Evolutionary conservation across 345 rosid genomes (phyloP).

Genomic region (Pistacia vera): DNA sequence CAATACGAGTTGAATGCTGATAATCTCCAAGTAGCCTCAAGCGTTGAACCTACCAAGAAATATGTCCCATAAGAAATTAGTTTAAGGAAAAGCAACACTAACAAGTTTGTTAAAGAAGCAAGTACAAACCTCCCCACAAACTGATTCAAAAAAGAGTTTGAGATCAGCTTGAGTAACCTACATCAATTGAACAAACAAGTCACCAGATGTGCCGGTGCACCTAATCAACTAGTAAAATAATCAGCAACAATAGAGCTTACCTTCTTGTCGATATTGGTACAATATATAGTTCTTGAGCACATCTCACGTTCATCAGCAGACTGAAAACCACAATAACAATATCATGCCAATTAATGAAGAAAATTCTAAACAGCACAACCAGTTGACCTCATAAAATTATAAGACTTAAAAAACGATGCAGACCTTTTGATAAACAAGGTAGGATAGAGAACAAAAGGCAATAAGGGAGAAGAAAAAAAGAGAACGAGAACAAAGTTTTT

Average conservation of each 20-base stretch:
- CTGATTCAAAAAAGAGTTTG: slow-evolving; percentile 76
- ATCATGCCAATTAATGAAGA: slow-evolving; percentile 17
- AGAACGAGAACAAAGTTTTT: background rate
- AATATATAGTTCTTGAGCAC: slow-evolving; percentile 96
- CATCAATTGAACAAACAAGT: slow-evolving; percentile 26
- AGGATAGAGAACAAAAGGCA: background rate
- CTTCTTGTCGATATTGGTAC: slow-evolving; percentile 96
- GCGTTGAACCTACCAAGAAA: slow-evolving; percentile 68
- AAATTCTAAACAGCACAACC: slow-evolving; percentile 6
- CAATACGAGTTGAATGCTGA: slow-evolving; percentile 91
- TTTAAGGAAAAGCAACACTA: slow-evolving; percentile 11
- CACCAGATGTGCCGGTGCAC: slow-evolving; percentile 10
- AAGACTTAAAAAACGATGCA: background rate
- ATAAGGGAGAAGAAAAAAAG: background rate
- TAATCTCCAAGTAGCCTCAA: slow-evolving; percentile 94
- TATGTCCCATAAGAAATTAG: slow-evolving; percentile 6
- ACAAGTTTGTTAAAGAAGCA: slow-evolving; percentile 7
- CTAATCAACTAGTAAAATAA: slow-evolving; percentile 8
- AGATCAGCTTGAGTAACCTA: slow-evolving; percentile 87
- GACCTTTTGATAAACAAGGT: background rate
- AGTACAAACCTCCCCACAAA: slow-evolving; percentile 84
- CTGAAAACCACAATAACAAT: slow-evolving; percentile 40
- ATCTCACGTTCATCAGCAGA: slow-evolving; percentile 97
- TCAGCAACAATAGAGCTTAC: slow-evolving; percentile 31
- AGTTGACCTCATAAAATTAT: background rate